Evolutionary conservation across 2,329 filamentous ascomycete species (phyloP), one percentile per base, ranked within the genome.

Genomic region (Hymenoscyphus scutula): DNA sequence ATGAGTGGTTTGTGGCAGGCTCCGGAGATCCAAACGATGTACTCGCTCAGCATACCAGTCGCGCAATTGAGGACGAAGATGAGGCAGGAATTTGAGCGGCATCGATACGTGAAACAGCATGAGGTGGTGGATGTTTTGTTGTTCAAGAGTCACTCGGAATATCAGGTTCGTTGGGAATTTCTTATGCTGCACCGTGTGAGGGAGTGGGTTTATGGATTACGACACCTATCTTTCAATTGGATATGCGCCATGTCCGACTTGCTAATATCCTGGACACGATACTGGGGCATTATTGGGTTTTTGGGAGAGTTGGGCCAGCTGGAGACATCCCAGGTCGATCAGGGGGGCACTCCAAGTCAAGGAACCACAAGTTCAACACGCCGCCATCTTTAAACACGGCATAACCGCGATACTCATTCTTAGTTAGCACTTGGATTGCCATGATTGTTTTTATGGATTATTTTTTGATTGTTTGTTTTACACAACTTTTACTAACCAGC

Each of bases 21-120:
- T 48, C 94, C 95, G 65, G 93, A 98, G 77, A 94, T 99, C 75
- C 95, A 98, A 78, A 90, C 87, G 66, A 97, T 98, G 92, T 99
- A 99, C 86, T 90, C 90, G 66, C 82, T 99, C 74, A 91, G 91
- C 76, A 86, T 96, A 74, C 92, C 94, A 59, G 88, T 97, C 59
- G 90, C 94, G 48, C 83, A 85, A 67, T 88, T 99, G 75, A 90
- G 95, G 71, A 96, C 94, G 64, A 94, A 96, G 80, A 90, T 98
- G 77, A 87, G 95, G 76, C 90, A 98, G 80, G 93, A 99, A 76
- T 99, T 97, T 76, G 95, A 99, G 83, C 86, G 92, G 75, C 89
- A 98, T 81, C 85, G 95, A 82, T 97, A 90, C 76, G 92, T 97
- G 70, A 91, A 90, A 77, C 92, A 98, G 80, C 80, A 98, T 61